Base-by-base conservation (phyloP, 306 rosid species). In the Quercus cerris region DNA sequence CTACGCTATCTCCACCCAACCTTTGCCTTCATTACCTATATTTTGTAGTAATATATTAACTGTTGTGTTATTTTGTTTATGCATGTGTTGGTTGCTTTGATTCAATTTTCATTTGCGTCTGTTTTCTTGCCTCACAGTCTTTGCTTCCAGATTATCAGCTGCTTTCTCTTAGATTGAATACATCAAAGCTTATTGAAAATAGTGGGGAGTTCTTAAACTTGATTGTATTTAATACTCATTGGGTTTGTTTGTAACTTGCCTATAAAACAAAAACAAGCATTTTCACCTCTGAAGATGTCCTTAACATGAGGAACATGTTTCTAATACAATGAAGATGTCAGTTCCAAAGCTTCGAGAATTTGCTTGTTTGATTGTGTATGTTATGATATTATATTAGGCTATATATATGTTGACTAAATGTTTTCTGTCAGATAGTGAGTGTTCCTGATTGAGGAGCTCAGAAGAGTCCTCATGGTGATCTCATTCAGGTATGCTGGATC, bases 111-210 rank as follows among this genome's bases (percentile, higher is more conserved):
- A 87, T 88, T 86, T 83, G 75, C 73, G 77, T 74, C 57, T 78
- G 70, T 81, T 80, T 91, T 80, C 86, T 76, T 86, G 87, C 80
- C 84, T 84, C 86, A 71, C 91, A 93, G 99, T 85, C 98, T 89
- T 90, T 93, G 83, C 98, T 93, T 93, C 98, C 94, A 89, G 98
- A 95, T 91, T 95, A 93, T 87, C 98, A 93, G 89, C 91, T 97
- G 86, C 92, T 95, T 69, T 84, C 98, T 84, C 98, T 97, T 78
- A 93, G 98, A 90, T 6, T 35, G 41, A 35, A 35, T 35, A 6
- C 9, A 35, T 35, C 41, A 35, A 6, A 35, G 0, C 9, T 35
- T 35, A 35, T 35, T 35, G 9, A 35, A 35, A 35, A 35, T 35
- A 35, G 41, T 35, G 41, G 41, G 1, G 8, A 35, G 41, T 35